Evolutionary conservation across 371 early-diverging fungal species (phyloP), one percentile per base, ranked within the genome.

Genomic region (Dipsacomyces acuminosporus): DNA sequence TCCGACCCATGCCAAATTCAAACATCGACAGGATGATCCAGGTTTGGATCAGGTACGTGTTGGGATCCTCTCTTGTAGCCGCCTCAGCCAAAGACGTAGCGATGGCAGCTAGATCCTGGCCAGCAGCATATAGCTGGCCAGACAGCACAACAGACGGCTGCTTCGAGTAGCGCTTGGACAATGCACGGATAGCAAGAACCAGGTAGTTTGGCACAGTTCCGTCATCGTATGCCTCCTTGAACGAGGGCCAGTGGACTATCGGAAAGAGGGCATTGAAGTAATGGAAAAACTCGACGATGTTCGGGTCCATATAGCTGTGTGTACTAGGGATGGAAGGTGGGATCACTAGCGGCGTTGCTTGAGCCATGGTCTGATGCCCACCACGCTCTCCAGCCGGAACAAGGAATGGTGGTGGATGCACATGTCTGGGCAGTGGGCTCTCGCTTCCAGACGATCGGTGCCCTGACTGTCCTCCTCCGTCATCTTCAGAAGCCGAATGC

Each of bases 191-290:
- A 38, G 73, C 73, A 44, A 73, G 50, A 35, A 73, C 62, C 56
- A 73, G 41, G 60, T 73, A 73, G 50, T 73, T 73, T 21, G 73
- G 73, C 56, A 73, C 72, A 30, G 72, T 73, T 43, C 72, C 73
- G 56, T 73, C 73, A 47, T 73, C 73, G 51, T 73, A 73, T 22
- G 70, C 73, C 65, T 73, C 73, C 54, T 62, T 72, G 48, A 73
- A 73, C 9, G 73, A 64, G 41, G 73, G 73, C 64, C 71, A 73
- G 56, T 73, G 73, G 11, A 73, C 71, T 40, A 73, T 57, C 8
- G 73, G 73, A 41, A 73, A 73, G 48, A 71, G 55, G 13, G 72
- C 64, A 59, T 73, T 73, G 51, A 73, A 73, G 36, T 73, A 64
- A 33, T 73, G 65, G 64, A 73, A 73, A 45, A 64, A 73, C 41